phyloP scores from a whole-genome alignment of 768 basidiomycete species.

The Russula foetens region DNA sequence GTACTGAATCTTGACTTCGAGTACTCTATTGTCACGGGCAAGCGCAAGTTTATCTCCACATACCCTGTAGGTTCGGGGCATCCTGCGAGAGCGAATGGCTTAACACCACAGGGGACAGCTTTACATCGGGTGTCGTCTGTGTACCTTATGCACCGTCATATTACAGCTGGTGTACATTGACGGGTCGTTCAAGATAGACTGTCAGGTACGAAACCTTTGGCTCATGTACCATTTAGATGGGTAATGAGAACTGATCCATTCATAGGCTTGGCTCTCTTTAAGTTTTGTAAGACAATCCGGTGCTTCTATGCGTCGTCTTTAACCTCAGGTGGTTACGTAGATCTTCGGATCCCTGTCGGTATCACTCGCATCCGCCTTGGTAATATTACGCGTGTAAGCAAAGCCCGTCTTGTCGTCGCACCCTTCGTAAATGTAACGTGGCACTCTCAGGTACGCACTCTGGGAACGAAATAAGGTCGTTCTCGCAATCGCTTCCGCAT shows the following conservation, averaged over 20 bases:
- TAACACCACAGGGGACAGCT: neutral
- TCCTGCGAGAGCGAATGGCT: neutral
- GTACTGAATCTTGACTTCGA: neutral
- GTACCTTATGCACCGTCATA: neutral
- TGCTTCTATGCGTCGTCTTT: neutral
- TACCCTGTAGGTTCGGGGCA: neutral
- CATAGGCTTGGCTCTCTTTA: neutral
- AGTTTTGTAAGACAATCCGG: neutral
- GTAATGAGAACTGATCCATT: neutral
- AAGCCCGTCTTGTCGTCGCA: neutral
- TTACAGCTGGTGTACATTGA: neutral
- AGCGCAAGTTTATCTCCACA: neutral
- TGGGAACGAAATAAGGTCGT: neutral
- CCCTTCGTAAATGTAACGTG: neutral
- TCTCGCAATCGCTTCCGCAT: too few relatives aligned
- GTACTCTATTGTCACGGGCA: neutral
- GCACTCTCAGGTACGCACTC: neutral
- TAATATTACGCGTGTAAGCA: slow-evolving; percentile 1
- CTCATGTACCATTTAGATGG: neutral
- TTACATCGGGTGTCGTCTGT: slow-evolving; percentile 6
- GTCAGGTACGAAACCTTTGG: neutral
- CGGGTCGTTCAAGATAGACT: neutral
- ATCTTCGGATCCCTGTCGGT: neutral
- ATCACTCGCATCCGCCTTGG: neutral
- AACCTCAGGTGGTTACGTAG: neutral